Conservation (phyloP, 2,329 filamentous ascomycete species). For the Stenocarpella maydis region DNA sequence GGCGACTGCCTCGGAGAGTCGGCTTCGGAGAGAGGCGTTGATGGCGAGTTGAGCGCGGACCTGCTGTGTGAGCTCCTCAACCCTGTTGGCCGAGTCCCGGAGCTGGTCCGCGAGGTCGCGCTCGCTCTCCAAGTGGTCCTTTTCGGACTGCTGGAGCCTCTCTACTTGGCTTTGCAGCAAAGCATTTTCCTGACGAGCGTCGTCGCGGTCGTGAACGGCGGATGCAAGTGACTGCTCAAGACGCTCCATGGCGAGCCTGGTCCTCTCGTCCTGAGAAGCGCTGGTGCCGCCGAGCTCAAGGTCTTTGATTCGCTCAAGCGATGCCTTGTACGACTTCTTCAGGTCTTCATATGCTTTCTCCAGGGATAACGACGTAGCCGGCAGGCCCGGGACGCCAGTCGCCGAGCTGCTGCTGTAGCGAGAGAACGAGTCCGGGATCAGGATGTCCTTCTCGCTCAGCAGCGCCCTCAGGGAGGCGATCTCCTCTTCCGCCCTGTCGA, state of each 20-base stretch:
- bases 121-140: conserved; percentile 65
- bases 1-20: conserved; percentile 80
- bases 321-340: conserved; percentile 73
- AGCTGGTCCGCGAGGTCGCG: conserved; percentile 74
- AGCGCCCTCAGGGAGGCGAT: conserved; percentile 82
- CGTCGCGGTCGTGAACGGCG: conserved; percentile 75
- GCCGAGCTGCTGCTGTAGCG: conserved; percentile 47
- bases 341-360: conserved; percentile 79
- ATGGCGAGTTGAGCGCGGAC: conserved; percentile 82
- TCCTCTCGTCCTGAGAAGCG: conserved; percentile 61
- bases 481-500: conserved; percentile 94
- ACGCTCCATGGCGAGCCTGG: conserved; percentile 67
- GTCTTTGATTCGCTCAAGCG: conserved; percentile 71
- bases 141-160: conserved; percentile 63
- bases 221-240: conserved; percentile 74
- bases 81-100: conserved; percentile 74
- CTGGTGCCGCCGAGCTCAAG: conserved; percentile 60
- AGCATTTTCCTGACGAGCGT: conserved; percentile 71
- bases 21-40: conserved; percentile 77
- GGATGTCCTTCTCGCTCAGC: conserved; percentile 83
- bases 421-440: conserved; percentile 69
- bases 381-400: conserved; percentile 51
- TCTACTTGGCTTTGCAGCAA: conserved; percentile 70
- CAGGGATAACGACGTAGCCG: conserved; percentile 74
- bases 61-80: conserved; percentile 81